A percentile compares a stretch with the other conserved stretches of the same genome.
These are phyloP conservation scores for Dothideomycetidae sp. DNA, from an alignment of 2,329 filamentous ascomycete genomes.

Conservation along the genomic window DNA sequence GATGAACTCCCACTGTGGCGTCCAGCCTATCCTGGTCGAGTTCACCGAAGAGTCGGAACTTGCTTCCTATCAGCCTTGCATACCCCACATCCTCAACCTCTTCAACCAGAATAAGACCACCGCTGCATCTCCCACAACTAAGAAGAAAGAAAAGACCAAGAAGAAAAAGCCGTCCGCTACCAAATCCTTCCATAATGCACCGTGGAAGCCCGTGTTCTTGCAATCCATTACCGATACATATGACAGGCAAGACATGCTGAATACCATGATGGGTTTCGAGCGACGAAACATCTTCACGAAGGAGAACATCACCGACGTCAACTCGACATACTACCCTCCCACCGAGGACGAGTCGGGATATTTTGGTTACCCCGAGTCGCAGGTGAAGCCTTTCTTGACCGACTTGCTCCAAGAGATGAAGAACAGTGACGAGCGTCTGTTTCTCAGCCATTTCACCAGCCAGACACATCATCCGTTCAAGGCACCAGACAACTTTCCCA, in stretches of 20 bases:
- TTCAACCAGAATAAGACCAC: slow-evolving; percentile 26
- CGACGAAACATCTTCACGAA: slow-evolving; percentile 17
- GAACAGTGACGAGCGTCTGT: slow-evolving; percentile 21
- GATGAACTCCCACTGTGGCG: slow-evolving; percentile 27
- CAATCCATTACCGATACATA: slow-evolving; percentile 28
- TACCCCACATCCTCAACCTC: slow-evolving; percentile 25
- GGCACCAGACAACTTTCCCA: slow-evolving; percentile 16
- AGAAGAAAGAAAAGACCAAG: too few species aligned
- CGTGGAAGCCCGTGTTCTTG: slow-evolving; percentile 14
- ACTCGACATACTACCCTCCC: not conserved
- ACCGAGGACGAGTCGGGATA: slow-evolving; percentile 26
- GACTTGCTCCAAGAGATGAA: slow-evolving; percentile 23
- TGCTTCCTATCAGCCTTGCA: slow-evolving; percentile 28
- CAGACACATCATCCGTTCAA: slow-evolving; percentile 32
- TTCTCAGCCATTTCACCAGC: slow-evolving; percentile 25
- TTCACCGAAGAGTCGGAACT: slow-evolving; percentile 25
- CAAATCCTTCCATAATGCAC: slow-evolving; percentile 3
- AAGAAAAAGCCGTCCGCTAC: not conserved
- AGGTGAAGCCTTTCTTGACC: slow-evolving; percentile 26
- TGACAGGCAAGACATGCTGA: slow-evolving; percentile 24
- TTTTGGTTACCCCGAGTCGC: slow-evolving; percentile 31
- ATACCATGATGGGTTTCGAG: slow-evolving; percentile 27
- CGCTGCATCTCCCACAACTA: too few species aligned
- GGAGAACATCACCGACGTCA: slow-evolving; percentile 18
- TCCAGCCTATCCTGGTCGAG: slow-evolving; percentile 27